A percentile compares a stretch with the other conserved stretches of the same genome.
phyloP scores from a whole-genome alignment of 495 filamentous ascomycete genomes.

The Penicillium ucsense region DNA sequence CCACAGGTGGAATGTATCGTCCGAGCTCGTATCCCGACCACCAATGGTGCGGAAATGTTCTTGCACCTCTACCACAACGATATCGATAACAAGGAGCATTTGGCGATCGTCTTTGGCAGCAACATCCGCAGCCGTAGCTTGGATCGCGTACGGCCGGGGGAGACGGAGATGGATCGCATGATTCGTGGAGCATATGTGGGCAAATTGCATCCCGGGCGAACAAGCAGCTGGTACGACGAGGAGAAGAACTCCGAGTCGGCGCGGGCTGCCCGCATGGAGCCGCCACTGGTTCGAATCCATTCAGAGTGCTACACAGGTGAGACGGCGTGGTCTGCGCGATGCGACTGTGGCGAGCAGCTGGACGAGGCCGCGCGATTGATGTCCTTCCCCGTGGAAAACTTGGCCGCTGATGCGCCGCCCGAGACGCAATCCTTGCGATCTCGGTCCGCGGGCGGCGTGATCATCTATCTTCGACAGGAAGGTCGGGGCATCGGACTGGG shows the following conservation, averaged over 20 bases:
- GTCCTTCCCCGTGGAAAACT: slow-evolving; percentile 54
- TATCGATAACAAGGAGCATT: slow-evolving; percentile 88
- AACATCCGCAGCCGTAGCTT: slow-evolving; percentile 72
- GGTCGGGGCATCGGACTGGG: slow-evolving; percentile 89
- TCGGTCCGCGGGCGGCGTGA: slow-evolving; percentile 67
- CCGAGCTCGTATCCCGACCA: slow-evolving; percentile 77
- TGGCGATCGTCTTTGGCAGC: slow-evolving; percentile 94
- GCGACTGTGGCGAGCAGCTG: slow-evolving; percentile 95
- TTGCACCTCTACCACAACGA: slow-evolving; percentile 90
- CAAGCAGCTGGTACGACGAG: slow-evolving; percentile 51
- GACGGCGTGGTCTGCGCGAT: slow-evolving; percentile 94
- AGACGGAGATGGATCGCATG: slow-evolving; percentile 94
- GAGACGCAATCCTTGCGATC: slow-evolving; percentile 31
- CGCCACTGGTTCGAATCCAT: slow-evolving; percentile 85
- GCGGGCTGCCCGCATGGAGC: slow-evolving; percentile 11
- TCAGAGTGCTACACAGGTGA: slow-evolving; percentile 98
- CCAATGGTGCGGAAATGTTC: slow-evolving; percentile 90
- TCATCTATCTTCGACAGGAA: slow-evolving; percentile 93
- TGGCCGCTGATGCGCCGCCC: slow-evolving; percentile 24
- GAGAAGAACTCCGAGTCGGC: slow-evolving; percentile 6
- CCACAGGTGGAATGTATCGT: slow-evolving; percentile 75
- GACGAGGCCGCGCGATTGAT: slow-evolving; percentile 94
- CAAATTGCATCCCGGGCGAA: slow-evolving; percentile 75
- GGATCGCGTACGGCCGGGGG: slow-evolving; percentile 70
- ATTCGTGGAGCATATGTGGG: slow-evolving; percentile 89